These are phyloP conservation scores for Tausonia pullulans DNA, from an alignment of 1,284 basidiomycete genomes.

Conservation along the genomic window DNA sequence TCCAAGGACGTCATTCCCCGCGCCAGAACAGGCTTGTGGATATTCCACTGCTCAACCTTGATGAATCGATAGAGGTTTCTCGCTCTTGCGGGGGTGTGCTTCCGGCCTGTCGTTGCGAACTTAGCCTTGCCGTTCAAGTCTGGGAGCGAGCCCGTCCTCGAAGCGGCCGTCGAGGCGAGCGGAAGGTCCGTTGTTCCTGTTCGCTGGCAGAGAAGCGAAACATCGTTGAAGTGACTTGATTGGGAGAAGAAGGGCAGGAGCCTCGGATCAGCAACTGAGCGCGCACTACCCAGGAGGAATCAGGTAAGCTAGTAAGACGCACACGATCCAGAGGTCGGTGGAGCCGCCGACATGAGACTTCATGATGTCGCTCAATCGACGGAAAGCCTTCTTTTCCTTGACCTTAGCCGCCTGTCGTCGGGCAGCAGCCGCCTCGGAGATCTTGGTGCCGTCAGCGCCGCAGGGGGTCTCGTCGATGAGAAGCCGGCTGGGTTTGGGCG, in stretches of 20 bases:
- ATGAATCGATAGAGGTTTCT: slow-evolving; percentile 69
- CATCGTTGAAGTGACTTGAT: slow-evolving; percentile 70
- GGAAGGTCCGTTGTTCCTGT: slow-evolving; percentile 81
- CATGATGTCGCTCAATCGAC: slow-evolving; percentile 60
- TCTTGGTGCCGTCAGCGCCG: slow-evolving; percentile 27
- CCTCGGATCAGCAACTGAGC: background rate
- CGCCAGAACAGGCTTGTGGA: background rate
- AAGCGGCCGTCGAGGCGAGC: slow-evolving; percentile 50
- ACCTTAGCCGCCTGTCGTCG: slow-evolving; percentile 31
- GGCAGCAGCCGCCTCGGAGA: slow-evolving; percentile 45
- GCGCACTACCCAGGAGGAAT: background rate
- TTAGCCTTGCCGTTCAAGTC: slow-evolving; percentile 54
- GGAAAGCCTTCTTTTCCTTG: slow-evolving; percentile 68
- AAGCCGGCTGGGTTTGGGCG: slow-evolving; percentile 76
- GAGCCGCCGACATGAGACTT: slow-evolving; percentile 46
- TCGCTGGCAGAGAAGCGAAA: slow-evolving; percentile 80
- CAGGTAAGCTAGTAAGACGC: slow-evolving; percentile 13
- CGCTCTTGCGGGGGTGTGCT: slow-evolving; percentile 61
- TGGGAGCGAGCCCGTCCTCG: slow-evolving; percentile 24
- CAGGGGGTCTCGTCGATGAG: slow-evolving; percentile 68
- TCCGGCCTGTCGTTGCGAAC: slow-evolving; percentile 60
- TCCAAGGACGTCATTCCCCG: slow-evolving; percentile 7
- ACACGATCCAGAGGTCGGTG: slow-evolving; percentile 84
- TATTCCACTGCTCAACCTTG: slow-evolving; percentile 70
- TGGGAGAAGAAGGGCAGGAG: background rate